phyloP scores from a whole-genome alignment of 2,329 filamentous ascomycete species.

The Polytolypa hystricis region DNA sequence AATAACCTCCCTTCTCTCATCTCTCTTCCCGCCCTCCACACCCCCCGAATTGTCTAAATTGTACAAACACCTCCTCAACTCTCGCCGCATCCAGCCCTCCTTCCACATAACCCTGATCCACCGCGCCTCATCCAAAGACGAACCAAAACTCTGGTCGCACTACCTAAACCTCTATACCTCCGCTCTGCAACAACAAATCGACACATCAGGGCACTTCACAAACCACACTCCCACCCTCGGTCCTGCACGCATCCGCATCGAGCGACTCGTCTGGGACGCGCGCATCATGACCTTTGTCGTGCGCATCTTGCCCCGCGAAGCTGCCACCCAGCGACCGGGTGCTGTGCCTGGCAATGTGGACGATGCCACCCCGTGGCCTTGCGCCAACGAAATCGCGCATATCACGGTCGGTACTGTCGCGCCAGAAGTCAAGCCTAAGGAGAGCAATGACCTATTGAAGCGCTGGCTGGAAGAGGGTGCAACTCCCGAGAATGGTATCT shows the following conservation, averaged over 20 bases:
- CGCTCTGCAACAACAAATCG: conserved; percentile 20
- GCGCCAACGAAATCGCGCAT: conserved; percentile 69
- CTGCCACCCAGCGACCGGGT: conserved; percentile 12
- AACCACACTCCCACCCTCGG: conserved; percentile 24
- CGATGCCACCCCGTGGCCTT: conserved; percentile 57
- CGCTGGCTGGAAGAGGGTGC: conserved; percentile 58
- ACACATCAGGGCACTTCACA: conserved; percentile 15
- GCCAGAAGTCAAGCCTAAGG: conserved; percentile 70
- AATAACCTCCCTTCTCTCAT: conserved; percentile 52
- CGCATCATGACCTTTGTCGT: conserved; percentile 88
- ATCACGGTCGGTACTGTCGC: conserved; percentile 79
- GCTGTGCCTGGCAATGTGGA: conserved; percentile 11
- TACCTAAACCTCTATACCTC: conserved; percentile 51
- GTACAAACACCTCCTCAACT: conserved; percentile 63
- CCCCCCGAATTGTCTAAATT: conserved; percentile 49
- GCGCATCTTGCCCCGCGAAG: conserved; percentile 47
- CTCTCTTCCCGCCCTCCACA: conserved; percentile 49
- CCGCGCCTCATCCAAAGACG: conserved; percentile 49
- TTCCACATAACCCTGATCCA: conserved; percentile 97
- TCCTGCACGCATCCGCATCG: conserved; percentile 40
- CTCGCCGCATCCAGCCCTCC: conserved; percentile 63
- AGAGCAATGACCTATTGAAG: conserved; percentile 77
- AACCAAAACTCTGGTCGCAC: conserved; percentile 63
- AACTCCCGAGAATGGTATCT: conserved; percentile 41
- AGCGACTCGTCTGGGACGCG: conserved; percentile 67